These are phyloP conservation scores for Tylopilus sp. DNA, from an alignment of 768 basidiomycete genomes.

Conservation along the genomic window DNA sequence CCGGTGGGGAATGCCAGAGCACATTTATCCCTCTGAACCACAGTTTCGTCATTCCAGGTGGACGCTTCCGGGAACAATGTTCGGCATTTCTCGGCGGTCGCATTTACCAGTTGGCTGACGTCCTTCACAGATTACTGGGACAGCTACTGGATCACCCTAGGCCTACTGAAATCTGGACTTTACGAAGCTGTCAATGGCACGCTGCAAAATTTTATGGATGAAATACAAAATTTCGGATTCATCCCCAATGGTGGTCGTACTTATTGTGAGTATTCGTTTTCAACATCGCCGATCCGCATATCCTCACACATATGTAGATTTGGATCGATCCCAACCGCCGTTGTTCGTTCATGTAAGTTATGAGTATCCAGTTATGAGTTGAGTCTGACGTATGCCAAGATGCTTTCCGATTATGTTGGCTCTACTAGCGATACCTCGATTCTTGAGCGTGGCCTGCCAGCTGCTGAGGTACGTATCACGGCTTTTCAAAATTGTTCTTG, in stretches of 20 bases:
- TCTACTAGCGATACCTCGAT: slow-evolving; percentile 72
- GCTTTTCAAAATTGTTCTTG: neutral
- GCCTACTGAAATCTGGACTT: slow-evolving; percentile 78
- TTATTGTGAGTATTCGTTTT: slow-evolving; percentile 55
- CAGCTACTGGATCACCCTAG: slow-evolving; percentile 86
- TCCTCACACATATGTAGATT: slow-evolving; percentile 41
- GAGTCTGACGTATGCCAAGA: slow-evolving; percentile 40
- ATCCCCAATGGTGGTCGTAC: slow-evolving; percentile 93
- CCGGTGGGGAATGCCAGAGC: slow-evolving; percentile 65
- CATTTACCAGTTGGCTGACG: neutral
- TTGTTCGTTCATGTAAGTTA: slow-evolving; percentile 70
- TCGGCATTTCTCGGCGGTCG: slow-evolving; percentile 35
- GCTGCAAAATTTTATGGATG: slow-evolving; percentile 94
- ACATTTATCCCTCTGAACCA: slow-evolving; percentile 87
- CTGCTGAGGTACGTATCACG: slow-evolving; percentile 61
- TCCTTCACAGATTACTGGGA: slow-evolving; percentile 49
- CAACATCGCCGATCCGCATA: neutral
- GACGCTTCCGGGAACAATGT: slow-evolving; percentile 83
- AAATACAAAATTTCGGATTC: slow-evolving; percentile 80
- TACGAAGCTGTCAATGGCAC: slow-evolving; percentile 71
- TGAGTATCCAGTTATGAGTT: neutral
- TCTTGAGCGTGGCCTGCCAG: slow-evolving; percentile 73
- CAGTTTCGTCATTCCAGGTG: slow-evolving; percentile 87
- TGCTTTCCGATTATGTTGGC: slow-evolving; percentile 83
- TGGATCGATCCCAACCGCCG: slow-evolving; percentile 92